phyloP scores from a whole-genome alignment of 148 eudicot species.

The Oxyria digyna region DNA sequence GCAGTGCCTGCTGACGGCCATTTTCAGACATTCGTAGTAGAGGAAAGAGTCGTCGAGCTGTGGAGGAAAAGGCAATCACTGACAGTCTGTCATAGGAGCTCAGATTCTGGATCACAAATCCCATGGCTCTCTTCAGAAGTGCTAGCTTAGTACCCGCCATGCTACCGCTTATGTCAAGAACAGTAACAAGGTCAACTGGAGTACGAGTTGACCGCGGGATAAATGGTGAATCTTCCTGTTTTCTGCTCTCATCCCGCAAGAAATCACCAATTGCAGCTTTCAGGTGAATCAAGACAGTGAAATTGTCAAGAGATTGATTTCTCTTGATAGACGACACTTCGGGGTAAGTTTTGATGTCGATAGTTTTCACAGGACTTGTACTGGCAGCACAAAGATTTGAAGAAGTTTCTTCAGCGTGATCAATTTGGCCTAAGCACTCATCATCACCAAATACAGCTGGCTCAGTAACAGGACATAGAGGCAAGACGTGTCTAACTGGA shows the following conservation, averaged over 20 bases:
- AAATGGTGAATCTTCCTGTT: neutral
- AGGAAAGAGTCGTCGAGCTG: constrained; percentile 20
- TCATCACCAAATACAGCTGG: constrained; percentile 10
- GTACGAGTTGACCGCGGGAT: constrained; percentile 12
- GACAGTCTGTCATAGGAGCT: constrained; percentile 29
- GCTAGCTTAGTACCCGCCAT: constrained; percentile 28
- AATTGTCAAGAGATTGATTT: constrained; percentile 22
- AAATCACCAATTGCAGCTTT: constrained; percentile 26
- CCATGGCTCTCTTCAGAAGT: constrained; percentile 24
- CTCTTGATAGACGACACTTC: constrained; percentile 18
- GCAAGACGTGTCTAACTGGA: constrained; percentile 5
- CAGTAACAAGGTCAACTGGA: constrained; percentile 32
- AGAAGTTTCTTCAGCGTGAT: neutral
- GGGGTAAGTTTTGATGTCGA: constrained; percentile 6
- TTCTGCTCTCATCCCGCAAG: neutral
- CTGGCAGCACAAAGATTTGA: neutral
- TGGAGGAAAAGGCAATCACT: constrained; percentile 20
- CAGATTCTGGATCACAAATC: constrained; percentile 27
- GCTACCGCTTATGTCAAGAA: constrained; percentile 36
- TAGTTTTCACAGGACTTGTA: neutral
- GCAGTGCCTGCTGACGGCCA: constrained; percentile 15
- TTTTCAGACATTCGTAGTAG: constrained; percentile 24
- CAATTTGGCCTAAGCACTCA: constrained; percentile 3
- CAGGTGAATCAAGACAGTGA: constrained; percentile 50
- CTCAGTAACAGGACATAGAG: constrained; percentile 7